phyloP scores from a whole-genome alignment of 345 rosid genomes.

The Erucastrum elatum region DNA sequence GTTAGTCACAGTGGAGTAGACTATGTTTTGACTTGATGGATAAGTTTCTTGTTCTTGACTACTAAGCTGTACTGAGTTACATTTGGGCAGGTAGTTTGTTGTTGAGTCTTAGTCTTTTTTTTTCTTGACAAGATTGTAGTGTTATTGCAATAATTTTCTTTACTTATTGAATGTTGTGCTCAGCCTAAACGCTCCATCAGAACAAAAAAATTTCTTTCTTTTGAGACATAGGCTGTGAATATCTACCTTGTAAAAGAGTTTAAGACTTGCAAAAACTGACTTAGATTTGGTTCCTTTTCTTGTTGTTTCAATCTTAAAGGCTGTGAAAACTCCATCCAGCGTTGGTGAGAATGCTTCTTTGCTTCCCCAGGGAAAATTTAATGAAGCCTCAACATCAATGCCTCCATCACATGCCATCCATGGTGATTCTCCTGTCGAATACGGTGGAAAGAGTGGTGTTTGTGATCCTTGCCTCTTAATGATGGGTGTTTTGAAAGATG shows the following conservation, averaged over 20 bases:
- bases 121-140: not conserved
- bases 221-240: not conserved
- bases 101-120: not conserved
- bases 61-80: slow-evolving; percentile 2
- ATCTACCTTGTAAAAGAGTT: not conserved
- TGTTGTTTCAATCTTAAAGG: slow-evolving; percentile 48
- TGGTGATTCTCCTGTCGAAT: slow-evolving; percentile 49
- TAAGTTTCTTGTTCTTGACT: slow-evolving; percentile 2
- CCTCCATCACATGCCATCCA: slow-evolving; percentile 63
- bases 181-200: not conserved
- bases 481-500: slow-evolving; percentile 89
- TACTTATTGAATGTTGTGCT: slow-evolving; percentile 2
- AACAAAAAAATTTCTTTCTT: not conserved
- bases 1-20: not conserved
- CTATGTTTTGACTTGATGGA: slow-evolving; percentile 13
- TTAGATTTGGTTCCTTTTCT: slow-evolving; percentile 6
- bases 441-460: slow-evolving; percentile 81
- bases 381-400: slow-evolving; percentile 84
- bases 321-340: slow-evolving; percentile 50
- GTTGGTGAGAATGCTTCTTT: slow-evolving; percentile 79
- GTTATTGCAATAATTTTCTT: slow-evolving; percentile 3
- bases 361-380: slow-evolving; percentile 53
- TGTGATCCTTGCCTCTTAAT: slow-evolving; percentile 76
- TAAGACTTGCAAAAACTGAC: slow-evolving; percentile 23
- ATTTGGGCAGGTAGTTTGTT: not conserved